Percentiles rank a stretch among this genome's conserved stretches.
phyloP scores from a whole-genome alignment of 1,284 basidiomycete genomes.

The Rhodotorula glutinis region DNA sequence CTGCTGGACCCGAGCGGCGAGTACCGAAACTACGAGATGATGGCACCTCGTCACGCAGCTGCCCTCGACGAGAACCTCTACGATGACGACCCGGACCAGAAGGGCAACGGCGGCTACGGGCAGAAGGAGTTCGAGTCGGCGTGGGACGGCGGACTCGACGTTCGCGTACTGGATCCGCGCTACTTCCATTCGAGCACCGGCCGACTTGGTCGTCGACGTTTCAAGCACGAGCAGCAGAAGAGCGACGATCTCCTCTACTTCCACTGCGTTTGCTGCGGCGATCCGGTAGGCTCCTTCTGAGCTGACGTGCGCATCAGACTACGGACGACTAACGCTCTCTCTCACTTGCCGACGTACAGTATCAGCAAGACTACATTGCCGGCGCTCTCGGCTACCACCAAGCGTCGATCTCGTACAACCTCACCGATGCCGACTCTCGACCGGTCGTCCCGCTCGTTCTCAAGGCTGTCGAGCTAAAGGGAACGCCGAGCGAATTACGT shows the following conservation, averaged over 20 bases:
- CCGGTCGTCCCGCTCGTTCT: constrained; percentile 23
- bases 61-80: constrained; percentile 16
- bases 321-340: not conserved
- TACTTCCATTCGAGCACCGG: constrained; percentile 21
- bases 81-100: constrained; percentile 2
- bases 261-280: constrained; percentile 27
- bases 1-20: constrained; percentile 26
- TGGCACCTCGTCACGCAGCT: not conserved
- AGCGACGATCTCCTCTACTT: constrained; percentile 8
- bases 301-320: not conserved
- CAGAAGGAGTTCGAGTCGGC: constrained; percentile 24
- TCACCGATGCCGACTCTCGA: not conserved
- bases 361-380: constrained; percentile 28
- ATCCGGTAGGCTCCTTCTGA: constrained; percentile 4
- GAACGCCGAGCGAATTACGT: constrained; percentile 6
- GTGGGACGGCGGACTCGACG: constrained; percentile 34
- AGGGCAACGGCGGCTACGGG: constrained; percentile 5
- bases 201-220: not conserved
- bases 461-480: constrained; percentile 7
- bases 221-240: not conserved
- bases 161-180: constrained; percentile 16
- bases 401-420: constrained; percentile 9
- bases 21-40: constrained; percentile 1
- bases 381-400: constrained; percentile 29
- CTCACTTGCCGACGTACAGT: not conserved